Evolutionary conservation across 257 asterid species (phyloP).

Genomic region (Capsicum chinense): DNA sequence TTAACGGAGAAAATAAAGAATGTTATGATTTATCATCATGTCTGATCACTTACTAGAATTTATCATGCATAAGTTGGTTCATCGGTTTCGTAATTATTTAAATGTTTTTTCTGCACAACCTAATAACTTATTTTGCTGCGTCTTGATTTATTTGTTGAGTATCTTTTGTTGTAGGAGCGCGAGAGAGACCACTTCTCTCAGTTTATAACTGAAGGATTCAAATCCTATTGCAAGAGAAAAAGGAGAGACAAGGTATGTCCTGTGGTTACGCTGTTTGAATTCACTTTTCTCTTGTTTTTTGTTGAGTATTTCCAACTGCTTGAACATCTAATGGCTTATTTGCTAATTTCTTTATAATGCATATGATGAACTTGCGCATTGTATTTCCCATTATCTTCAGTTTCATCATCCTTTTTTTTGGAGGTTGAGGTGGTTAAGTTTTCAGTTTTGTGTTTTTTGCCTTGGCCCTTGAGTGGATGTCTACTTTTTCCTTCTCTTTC

Average conservation of each 20-base stretch:
- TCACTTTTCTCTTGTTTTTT: slow-evolving; percentile 2
- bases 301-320: background rate
- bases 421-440: slow-evolving; percentile 1
- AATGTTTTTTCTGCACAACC: background rate
- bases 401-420: background rate
- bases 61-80: background rate
- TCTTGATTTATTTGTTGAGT: background rate
- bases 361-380: background rate
- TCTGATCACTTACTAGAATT: background rate
- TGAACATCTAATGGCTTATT: background rate
- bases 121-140: background rate
- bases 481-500: background rate
- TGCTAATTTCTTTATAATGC: slow-evolving; percentile 5
- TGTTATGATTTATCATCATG: background rate
- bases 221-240: slow-evolving; percentile 96
- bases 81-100: background rate
- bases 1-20: background rate
- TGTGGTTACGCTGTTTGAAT: background rate
- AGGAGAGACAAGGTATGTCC: slow-evolving; percentile 85
- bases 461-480: background rate
- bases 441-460: background rate
- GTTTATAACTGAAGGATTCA: slow-evolving; percentile 95
- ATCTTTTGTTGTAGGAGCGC: slow-evolving; percentile 59
- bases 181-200: slow-evolving; percentile 97
- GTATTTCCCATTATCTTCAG: background rate